phyloP scores from a whole-genome alignment of 2,329 filamentous ascomycete genomes.

The Aureobasidium zeae region DNA sequence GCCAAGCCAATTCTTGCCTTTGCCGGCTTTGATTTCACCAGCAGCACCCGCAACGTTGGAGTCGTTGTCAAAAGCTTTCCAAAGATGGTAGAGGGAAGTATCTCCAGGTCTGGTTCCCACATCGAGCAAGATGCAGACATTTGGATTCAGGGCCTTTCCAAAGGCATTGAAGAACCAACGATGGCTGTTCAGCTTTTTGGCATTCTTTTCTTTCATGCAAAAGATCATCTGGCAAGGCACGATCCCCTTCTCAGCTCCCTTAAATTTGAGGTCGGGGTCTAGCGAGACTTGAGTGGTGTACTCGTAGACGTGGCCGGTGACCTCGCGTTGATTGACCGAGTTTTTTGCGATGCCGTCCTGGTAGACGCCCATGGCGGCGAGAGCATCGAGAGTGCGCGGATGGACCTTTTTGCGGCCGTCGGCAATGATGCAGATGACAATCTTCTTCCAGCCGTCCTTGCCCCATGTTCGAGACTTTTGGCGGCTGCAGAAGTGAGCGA shows the following conservation, averaged over 20 bases:
- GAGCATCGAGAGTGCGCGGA: slow-evolving; percentile 80
- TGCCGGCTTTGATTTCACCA: slow-evolving; percentile 95
- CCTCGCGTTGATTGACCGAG: slow-evolving; percentile 88
- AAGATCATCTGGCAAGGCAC: slow-evolving; percentile 98
- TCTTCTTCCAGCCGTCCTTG: slow-evolving; percentile 96
- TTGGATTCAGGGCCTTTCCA: slow-evolving; percentile 82
- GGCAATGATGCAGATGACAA: slow-evolving; percentile 92
- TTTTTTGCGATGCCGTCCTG: slow-evolving; percentile 99
- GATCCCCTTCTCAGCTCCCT: slow-evolving; percentile 97
- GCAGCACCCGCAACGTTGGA: slow-evolving; percentile 95
- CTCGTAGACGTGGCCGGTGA: slow-evolving; percentile 95
- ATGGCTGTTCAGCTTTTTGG: slow-evolving; percentile 96
- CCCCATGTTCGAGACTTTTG: slow-evolving; percentile 93
- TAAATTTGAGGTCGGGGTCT: slow-evolving; percentile 93
- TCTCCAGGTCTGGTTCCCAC: slow-evolving; percentile 86
- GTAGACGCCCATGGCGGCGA: slow-evolving; percentile 96
- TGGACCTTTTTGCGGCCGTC: slow-evolving; percentile 92
- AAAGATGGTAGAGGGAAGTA: slow-evolving; percentile 91
- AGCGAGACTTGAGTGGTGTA: slow-evolving; percentile 97
- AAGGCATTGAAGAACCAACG: slow-evolving; percentile 99
- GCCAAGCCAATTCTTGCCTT: slow-evolving; percentile 72
- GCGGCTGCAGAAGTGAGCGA: slow-evolving; percentile 89
- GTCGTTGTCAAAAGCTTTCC: slow-evolving; percentile 98
- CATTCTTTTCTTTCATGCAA: slow-evolving; percentile 94
- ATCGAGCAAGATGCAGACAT: slow-evolving; percentile 92